phyloP scores from a whole-genome alignment of 768 basidiomycete genomes.

The Termitomyces eurrhizus region DNA sequence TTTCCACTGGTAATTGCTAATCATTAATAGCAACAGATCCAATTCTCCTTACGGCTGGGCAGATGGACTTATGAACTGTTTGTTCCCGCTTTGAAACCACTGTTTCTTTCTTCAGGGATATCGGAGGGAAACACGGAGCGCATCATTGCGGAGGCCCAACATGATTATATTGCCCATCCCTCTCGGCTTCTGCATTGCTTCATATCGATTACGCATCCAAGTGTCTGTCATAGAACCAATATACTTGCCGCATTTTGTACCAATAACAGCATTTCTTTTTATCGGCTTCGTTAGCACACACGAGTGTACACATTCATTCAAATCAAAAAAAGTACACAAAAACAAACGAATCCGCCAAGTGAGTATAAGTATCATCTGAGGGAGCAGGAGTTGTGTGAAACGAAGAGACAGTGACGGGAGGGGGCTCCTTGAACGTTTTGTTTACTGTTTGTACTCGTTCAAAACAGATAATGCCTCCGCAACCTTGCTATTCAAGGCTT shows the following conservation, averaged over 20 bases:
- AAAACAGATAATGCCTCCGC: slow-evolving; percentile 88
- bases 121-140: background rate
- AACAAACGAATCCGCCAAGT: slow-evolving; percentile 28
- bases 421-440: slow-evolving; percentile 16
- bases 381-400: slow-evolving; percentile 19
- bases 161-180: background rate
- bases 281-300: background rate
- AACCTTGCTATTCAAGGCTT: slow-evolving; percentile 87
- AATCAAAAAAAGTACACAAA: slow-evolving; percentile 14
- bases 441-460: slow-evolving; percentile 59
- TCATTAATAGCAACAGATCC: background rate
- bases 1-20: background rate
- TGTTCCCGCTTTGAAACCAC: background rate
- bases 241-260: slow-evolving; percentile 1
- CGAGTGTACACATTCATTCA: slow-evolving; percentile 6
- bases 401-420: slow-evolving; percentile 29
- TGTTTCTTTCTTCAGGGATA: background rate
- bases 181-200: background rate
- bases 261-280: slow-evolving; percentile 4
- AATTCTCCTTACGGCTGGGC: background rate
- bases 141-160: background rate
- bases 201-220: background rate
- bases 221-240: slow-evolving; percentile 17
- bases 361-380: slow-evolving; percentile 27
- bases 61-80: slow-evolving; percentile 1